Base-by-base conservation (phyloP, 1,284 basidiomycete species). In the Xerocomus nothofagi region DNA sequence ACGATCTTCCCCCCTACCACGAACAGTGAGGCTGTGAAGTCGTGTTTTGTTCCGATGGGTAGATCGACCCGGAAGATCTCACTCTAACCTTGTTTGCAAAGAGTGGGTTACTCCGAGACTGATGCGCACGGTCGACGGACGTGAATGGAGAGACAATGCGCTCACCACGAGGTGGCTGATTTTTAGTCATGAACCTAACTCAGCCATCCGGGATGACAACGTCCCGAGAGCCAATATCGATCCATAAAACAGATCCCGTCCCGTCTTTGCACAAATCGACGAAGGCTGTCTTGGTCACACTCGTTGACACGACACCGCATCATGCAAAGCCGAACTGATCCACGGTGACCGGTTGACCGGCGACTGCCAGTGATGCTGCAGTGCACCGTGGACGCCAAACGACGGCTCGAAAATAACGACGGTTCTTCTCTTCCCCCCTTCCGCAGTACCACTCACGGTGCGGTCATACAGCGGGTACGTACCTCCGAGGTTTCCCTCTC, bases 21-120 rank as follows among this genome's bases (percentile, higher is more conserved):
- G 45, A 51, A 49, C 36, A 20, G 50, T 38, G 49, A 64, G 48
- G 47, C 45, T 39, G 56, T 59, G 53, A 54, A 34, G 24, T 30
- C 26, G 44, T 39, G 20, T 32, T 38, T n/a, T 48, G 24, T 49
- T 55, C 49, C 41, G 43, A 41, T 32, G 39, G n/a, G 27, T 44
- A 17, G 57, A 62, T 60, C 59, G 51, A 39, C 33, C 26, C 12
- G 26, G 29, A 51, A 50, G 62, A 63, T 65, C 60, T 63, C 59
- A n/a, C n/a, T 56, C 47, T 40, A 49, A 47, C 33, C 58, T 44
- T 51, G 39, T 57, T 47, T 45, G 21, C 36, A 39, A 43, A 27
- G 32, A 18, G 60, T 65, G 59, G 62, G 58, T 61, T 51, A n/a
- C 58, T 50, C 60, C 60, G 63, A 61, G 55, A 55, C 39, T 63